Evolutionary conservation across 1,284 basidiomycete species (phyloP), one percentile per base, ranked within the genome.

Genomic region (Ceratobasidium sp.): DNA sequence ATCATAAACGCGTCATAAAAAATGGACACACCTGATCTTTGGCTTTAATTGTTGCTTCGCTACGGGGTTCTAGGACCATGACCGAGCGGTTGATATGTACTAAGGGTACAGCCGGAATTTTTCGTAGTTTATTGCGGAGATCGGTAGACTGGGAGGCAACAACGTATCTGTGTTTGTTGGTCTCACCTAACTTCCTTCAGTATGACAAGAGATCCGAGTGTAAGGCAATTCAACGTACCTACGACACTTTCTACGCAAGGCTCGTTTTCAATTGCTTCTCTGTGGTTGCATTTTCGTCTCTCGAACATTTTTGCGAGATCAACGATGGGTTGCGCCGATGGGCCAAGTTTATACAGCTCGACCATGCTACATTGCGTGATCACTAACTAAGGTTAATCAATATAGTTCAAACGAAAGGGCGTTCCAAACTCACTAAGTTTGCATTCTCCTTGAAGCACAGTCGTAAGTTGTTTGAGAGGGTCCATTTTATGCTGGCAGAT

Each of bases 341-440:
- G 86, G 17, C 92, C 93, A 70, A 89, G 85, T 1, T 91, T 83
- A 79, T 97, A 98, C 1, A 98, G 83, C 75, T 93, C 91, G 73
- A 94, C 88, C 62, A 98, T 92, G 76, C 90, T 94, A 77, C 95
- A 98, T 77, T 97, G 95, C 0, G 95, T 96, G 77, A 98, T 96
- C 94, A 98, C 94, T 96, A 76, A 84, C 80, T 72, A 52, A 25
- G 49, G 62, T 49, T 25, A 42, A 32, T 49, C 27, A 43, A 25
- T 20, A 17, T 22, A n/a, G 6, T 55, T 32, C 43, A 71, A 53
- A 49, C 35, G 35, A 20, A 73, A 45, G 10, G 29, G 12, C 10
- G 32, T 31, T 13, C 12, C 35, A 17, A 27, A 82, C 93, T 80
- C 77, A 97, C 95, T 96, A 32, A 89, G 91, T 80, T 96, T 97